Conservation (phyloP, 2,329 filamentous ascomycete species). For the Thelonectria olida region DNA sequence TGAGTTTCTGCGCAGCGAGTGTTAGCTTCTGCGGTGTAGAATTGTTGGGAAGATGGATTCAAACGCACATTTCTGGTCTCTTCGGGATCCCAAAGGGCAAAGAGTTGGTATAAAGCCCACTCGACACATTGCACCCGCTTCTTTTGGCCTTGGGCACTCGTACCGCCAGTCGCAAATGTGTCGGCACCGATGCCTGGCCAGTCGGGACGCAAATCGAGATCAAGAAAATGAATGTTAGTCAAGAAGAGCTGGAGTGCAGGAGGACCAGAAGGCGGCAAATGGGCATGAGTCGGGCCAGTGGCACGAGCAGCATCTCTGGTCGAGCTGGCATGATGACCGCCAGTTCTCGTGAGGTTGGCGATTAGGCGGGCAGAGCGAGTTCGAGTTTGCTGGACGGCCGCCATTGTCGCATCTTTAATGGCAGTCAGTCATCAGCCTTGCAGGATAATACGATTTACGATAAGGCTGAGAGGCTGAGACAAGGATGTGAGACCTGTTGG, state of each 20-base stretch:
- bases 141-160: slow-evolving; percentile 78
- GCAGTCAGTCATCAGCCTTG: neutral
- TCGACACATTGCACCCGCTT: slow-evolving; percentile 84
- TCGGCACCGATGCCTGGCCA: slow-evolving; percentile 80
- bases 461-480: neutral
- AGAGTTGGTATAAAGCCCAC: slow-evolving; percentile 91
- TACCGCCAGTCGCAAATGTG: slow-evolving; percentile 71
- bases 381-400: slow-evolving; percentile 37
- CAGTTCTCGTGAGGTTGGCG: slow-evolving; percentile 35
- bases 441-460: neutral
- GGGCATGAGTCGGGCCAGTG: neutral
- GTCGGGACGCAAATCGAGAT: slow-evolving; percentile 78
- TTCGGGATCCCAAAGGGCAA: slow-evolving; percentile 82
- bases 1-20: slow-evolving; percentile 73
- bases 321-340: slow-evolving; percentile 19
- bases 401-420: slow-evolving; percentile 35
- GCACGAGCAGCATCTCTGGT: slow-evolving; percentile 11
- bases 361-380: slow-evolving; percentile 40
- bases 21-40: neutral
- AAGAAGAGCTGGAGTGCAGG: slow-evolving; percentile 65
- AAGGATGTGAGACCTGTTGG: neutral
- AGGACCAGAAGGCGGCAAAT: slow-evolving; percentile 21
- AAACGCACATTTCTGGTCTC: slow-evolving; percentile 73
- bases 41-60: neutral
- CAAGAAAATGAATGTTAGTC: slow-evolving; percentile 83